These are phyloP conservation scores for Paramyrothecium sp. DNA, from an alignment of 2,329 filamentous ascomycete species.

Conservation along the genomic window DNA sequence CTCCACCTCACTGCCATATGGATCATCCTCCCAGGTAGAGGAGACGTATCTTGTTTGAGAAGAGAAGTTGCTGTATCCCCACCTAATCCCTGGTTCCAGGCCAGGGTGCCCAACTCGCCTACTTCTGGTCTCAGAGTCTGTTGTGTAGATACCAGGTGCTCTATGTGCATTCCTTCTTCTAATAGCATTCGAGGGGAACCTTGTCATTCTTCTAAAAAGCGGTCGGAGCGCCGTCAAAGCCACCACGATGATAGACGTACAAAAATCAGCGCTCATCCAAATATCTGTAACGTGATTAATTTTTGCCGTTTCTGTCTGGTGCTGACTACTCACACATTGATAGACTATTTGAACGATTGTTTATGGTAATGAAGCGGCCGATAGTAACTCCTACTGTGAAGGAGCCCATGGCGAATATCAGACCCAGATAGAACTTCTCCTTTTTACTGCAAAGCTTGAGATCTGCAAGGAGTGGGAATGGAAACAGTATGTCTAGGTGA, in stretches of 20 bases:
- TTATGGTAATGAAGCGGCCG: conserved; percentile 16
- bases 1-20: no score
- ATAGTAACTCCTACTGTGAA: conserved; percentile 18
- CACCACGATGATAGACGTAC: conserved; percentile 13
- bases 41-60: no score
- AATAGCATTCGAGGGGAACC: conserved; percentile 3
- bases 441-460: conserved; percentile 12
- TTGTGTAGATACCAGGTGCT: not conserved
- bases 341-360: conserved; percentile 5
- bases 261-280: conserved; percentile 12
- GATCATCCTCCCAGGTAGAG: no score
- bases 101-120: no score
- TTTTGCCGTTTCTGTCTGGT: not conserved
- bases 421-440: conserved; percentile 16
- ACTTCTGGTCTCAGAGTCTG: no score
- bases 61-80: no score
- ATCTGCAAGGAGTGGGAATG: conserved; percentile 15
- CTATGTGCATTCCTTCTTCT: conserved; percentile 2
- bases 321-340: conserved; percentile 7
- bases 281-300: conserved; percentile 5
- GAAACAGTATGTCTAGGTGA: conserved; percentile 14
- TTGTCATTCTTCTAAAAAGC: conserved; percentile 6
- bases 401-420: conserved; percentile 15
- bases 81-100: no score
- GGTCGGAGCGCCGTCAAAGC: conserved; percentile 12